Percentiles rank a stretch among this genome's conserved stretches.
These are phyloP conservation scores for Pichia sp. DNA, from an alignment of 1,139 yeast genomes.

Conservation along the genomic window DNA sequence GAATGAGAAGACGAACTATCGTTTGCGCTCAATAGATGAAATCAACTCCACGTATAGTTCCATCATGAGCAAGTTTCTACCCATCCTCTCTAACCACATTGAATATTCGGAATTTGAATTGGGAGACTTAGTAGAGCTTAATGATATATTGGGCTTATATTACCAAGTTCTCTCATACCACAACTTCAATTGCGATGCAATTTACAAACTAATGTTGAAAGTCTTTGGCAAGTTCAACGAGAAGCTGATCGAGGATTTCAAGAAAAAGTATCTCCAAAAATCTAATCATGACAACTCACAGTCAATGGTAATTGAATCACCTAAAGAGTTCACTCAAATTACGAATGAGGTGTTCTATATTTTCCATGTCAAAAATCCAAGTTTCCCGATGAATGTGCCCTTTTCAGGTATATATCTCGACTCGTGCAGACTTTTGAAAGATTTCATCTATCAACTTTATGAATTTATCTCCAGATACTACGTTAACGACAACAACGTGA, in stretches of 20 bases:
- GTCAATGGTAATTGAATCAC: conserved; percentile 68
- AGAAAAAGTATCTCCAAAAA: conserved; percentile 51
- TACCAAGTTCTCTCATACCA: conserved; percentile 72
- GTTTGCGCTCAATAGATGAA: conserved; percentile 46
- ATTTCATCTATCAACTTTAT: conserved; percentile 55
- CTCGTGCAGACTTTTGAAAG: conserved; percentile 69
- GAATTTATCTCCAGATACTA: conserved; percentile 65
- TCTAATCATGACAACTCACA: conserved; percentile 80
- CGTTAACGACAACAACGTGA: conserved; percentile 37
- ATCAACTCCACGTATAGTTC: conserved; percentile 79
- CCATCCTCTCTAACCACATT: conserved; percentile 29
- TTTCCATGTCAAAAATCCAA: conserved; percentile 37
- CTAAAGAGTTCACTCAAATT: conserved; percentile 53
- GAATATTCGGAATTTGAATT: conserved; percentile 25
- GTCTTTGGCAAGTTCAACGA: conserved; percentile 58
- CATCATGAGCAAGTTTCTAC: conserved; percentile 50
- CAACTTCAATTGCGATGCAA: conserved; percentile 51
- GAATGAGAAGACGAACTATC: conserved; percentile 48
- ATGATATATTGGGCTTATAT: conserved; percentile 63
- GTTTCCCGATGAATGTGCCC: conserved; percentile 73
- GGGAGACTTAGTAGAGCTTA: conserved; percentile 37
- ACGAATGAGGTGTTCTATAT: conserved; percentile 64
- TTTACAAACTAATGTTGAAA: conserved; percentile 56
- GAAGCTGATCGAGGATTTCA: conserved; percentile 49
- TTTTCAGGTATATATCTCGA: conserved; percentile 86